Evolutionary conservation across 495 filamentous ascomycete genomes (phyloP).

Genomic region (Penicillium simplicissimum): DNA sequence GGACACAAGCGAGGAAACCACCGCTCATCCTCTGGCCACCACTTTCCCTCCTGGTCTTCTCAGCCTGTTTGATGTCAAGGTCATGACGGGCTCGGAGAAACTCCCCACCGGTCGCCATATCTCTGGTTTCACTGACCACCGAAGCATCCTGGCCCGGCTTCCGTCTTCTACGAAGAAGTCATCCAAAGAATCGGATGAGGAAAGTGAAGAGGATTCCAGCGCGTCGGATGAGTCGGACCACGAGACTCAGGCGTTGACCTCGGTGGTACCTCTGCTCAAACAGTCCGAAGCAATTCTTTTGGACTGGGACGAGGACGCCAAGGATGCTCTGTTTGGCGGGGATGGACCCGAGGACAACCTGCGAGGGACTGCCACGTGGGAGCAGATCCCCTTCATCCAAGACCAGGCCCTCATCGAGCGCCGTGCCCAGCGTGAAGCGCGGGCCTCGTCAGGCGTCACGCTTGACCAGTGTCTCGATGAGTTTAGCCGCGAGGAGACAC

Average conservation of each 20-base stretch:
- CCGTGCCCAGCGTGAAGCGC: slow-evolving; percentile 56
- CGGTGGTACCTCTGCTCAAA: slow-evolving; percentile 57
- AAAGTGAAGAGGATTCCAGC: slow-evolving; percentile 17
- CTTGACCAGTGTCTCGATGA: slow-evolving; percentile 92
- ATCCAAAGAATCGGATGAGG: slow-evolving; percentile 13
- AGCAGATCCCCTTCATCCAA: slow-evolving; percentile 48
- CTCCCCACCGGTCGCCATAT: slow-evolving; percentile 57
- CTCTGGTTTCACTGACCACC: slow-evolving; percentile 55
- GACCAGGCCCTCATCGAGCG: slow-evolving; percentile 69
- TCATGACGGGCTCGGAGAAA: slow-evolving; percentile 51
- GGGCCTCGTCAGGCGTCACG: slow-evolving; percentile 71
- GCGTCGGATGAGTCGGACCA: slow-evolving; percentile 20
- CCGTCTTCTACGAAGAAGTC: slow-evolving; percentile 12
- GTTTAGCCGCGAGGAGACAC: slow-evolving; percentile 85
- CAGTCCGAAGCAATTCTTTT: slow-evolving; percentile 80
- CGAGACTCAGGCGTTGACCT: slow-evolving; percentile 20
- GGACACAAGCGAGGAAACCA: slow-evolving; percentile 5
- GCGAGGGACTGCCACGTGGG: slow-evolving; percentile 44
- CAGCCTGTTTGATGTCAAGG: slow-evolving; percentile 69
- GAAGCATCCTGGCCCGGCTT: slow-evolving; percentile 55
- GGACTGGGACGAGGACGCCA: slow-evolving; percentile 72
- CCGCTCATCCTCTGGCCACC: slow-evolving; percentile 39
- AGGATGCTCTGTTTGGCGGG: slow-evolving; percentile 70
- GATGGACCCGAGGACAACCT: slow-evolving; percentile 23
- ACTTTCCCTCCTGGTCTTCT: slow-evolving; percentile 58